phyloP scores from a whole-genome alignment of 352 stramenopile species.

The Pythium apleroticum region DNA sequence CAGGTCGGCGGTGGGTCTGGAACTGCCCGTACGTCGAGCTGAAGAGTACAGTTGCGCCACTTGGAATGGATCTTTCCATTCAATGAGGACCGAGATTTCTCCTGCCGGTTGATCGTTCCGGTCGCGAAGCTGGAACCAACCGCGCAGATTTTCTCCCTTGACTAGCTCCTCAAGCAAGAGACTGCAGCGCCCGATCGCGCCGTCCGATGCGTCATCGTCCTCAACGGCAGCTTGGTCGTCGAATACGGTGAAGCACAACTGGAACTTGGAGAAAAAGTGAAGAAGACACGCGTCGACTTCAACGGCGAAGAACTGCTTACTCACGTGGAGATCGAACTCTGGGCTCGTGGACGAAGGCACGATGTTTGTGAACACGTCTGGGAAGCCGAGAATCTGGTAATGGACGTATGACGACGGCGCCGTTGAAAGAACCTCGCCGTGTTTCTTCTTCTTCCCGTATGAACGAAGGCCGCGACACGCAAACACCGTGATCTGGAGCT shows the following conservation, averaged over 20 bases:
- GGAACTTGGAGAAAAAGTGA: slow-evolving; percentile 82
- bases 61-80: slow-evolving; percentile 80
- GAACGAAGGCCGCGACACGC: slow-evolving; percentile 55
- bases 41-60: slow-evolving; percentile 52
- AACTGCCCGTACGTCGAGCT: slow-evolving; percentile 27
- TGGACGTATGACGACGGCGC: slow-evolving; percentile 83
- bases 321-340: slow-evolving; percentile 70
- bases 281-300: slow-evolving; percentile 75
- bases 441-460: slow-evolving; percentile 40
- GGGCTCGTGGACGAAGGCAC: slow-evolving; percentile 55
- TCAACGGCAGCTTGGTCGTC: slow-evolving; percentile 64
- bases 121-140: slow-evolving; percentile 74
- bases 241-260: slow-evolving; percentile 84
- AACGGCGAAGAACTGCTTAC: slow-evolving; percentile 64
- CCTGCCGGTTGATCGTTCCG: slow-evolving; percentile 51
- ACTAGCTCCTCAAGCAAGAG: slow-evolving; percentile 69
- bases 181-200: slow-evolving; percentile 71
- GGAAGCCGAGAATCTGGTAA: slow-evolving; percentile 89
- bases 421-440: slow-evolving; percentile 24
- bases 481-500: slow-evolving; percentile 71
- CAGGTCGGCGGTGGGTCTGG: slow-evolving; percentile 30
- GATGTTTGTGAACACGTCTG: slow-evolving; percentile 89
- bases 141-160: slow-evolving; percentile 64
- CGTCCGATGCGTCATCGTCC: slow-evolving; percentile 38
- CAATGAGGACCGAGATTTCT: slow-evolving; percentile 67